Base-by-base conservation (phyloP, 257 asterid species). In the Solanum virginianum region DNA sequence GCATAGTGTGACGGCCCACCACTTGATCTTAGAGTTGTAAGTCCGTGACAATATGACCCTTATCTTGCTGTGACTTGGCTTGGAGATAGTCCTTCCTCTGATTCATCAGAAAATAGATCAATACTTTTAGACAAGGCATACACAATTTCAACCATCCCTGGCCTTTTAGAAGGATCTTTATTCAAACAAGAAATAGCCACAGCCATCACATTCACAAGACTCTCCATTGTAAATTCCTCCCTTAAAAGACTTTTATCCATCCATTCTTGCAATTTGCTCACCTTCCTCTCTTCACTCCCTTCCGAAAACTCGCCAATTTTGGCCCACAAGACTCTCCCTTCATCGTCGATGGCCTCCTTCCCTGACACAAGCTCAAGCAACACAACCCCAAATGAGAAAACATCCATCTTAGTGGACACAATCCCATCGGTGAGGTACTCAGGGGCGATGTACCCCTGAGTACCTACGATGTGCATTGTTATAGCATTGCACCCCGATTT, bases 401-500 rank as follows among this genome's bases (percentile, higher is more conserved):
- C 95, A 15, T 97, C 99, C 95, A 93, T 94, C 83, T 92, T 97
- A 0, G 97, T 93, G 0, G 99, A 95, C 43, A 95, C 97, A 4
- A 97, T 90, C 0, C 99, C 99, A 8, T 94, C 98, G 0, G 93
- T 69, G 3, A 97, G 89, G 59, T 95, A 94, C 85, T 97, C 98
- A 1, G 98, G 98, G 45, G 98, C 91, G 3, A 97, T 92, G 92
- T 95, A 94, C 43, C 99, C 99, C 55, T 97, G 98, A 4, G 98
- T 94, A 29, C 99, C 99, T 0, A 95, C 99, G 49, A 95, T 95
- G 93, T 97, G 98, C 98, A 92, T 95, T 4, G 99, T 95, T 84
- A 97, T 93, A 84, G 99, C 98, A 22, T 97, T 97, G 94, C 93
- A 90, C 8, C 99, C 99, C 1, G 98, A 93, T 84, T 92, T 94